Evolutionary conservation across 352 stramenopile genomes (phyloP).

Genomic region (Globisporangium iwayamae): DNA sequence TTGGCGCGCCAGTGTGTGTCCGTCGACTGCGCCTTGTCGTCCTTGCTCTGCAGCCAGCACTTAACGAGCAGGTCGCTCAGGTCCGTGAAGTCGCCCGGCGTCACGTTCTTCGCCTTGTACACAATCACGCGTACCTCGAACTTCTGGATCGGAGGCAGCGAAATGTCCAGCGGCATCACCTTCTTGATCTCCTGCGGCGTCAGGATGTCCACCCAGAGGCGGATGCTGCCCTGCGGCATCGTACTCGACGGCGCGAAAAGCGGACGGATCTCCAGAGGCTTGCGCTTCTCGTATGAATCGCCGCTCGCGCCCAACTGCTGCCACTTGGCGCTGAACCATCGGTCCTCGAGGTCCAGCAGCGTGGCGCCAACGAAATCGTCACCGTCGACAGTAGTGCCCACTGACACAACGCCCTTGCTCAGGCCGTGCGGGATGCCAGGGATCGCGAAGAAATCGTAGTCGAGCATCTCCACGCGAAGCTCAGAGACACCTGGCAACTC

Average conservation of each 20-base stretch:
- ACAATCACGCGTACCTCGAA: slow-evolving; percentile 92
- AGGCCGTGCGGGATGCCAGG: slow-evolving; percentile 44
- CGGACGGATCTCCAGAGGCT: slow-evolving; percentile 61
- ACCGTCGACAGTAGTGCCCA: slow-evolving; percentile 44
- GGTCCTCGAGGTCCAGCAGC: slow-evolving; percentile 91
- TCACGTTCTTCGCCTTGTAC: slow-evolving; percentile 90
- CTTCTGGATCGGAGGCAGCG: slow-evolving; percentile 56
- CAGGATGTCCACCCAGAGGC: slow-evolving; percentile 90
- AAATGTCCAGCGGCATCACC: slow-evolving; percentile 76
- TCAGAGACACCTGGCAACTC: slow-evolving; percentile 78
- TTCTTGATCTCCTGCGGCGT: slow-evolving; percentile 60
- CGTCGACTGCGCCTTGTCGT: slow-evolving; percentile 59
- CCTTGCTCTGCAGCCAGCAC: slow-evolving; percentile 79
- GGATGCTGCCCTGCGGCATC: slow-evolving; percentile 62
- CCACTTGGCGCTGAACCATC: slow-evolving; percentile 89
- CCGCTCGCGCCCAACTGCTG: slow-evolving; percentile 54
- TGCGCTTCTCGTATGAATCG: slow-evolving; percentile 39
- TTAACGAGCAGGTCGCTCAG: slow-evolving; percentile 90
- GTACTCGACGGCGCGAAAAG: slow-evolving; percentile 72
- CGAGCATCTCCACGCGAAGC: slow-evolving; percentile 59
- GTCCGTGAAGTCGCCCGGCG: slow-evolving; percentile 76
- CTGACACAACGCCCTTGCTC: slow-evolving; percentile 45
- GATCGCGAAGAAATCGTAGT: slow-evolving; percentile 76
- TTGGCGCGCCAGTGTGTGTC: slow-evolving; percentile 94
- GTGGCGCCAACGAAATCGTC: slow-evolving; percentile 92